A percentile compares a stretch with the other conserved stretches of the same genome.
Evolutionary conservation across 2,329 filamentous ascomycete species (phyloP).

Genomic region (Coleophoma eucalyptorum): DNA sequence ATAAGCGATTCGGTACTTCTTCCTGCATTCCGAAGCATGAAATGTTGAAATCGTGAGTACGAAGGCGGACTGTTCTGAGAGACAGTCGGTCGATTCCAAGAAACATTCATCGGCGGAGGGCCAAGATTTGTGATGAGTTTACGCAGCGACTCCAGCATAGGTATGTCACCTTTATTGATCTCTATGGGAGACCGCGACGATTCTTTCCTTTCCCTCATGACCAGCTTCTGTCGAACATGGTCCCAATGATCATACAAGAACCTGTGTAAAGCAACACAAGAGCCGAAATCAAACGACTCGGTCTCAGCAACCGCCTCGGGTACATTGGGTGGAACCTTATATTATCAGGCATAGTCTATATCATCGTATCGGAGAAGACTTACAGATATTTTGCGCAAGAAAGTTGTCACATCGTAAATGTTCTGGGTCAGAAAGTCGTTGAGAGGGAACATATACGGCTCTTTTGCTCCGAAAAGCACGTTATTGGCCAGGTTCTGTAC

Average conservation of each 20-base stretch:
- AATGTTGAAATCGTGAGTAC: constrained; percentile 68
- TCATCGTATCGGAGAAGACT: constrained; percentile 20
- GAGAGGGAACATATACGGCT: constrained; percentile 68
- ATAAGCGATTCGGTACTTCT: constrained; percentile 61
- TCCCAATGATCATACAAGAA: constrained; percentile 73
- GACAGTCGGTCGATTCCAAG: constrained; percentile 66
- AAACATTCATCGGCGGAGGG: constrained; percentile 63
- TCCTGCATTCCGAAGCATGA: constrained; percentile 68
- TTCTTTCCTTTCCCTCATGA: constrained; percentile 55
- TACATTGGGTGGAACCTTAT: constrained; percentile 43
- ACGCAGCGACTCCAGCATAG: constrained; percentile 56
- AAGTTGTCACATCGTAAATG: constrained; percentile 64
- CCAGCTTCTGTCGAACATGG: constrained; percentile 60
- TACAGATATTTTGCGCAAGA: constrained; percentile 65
- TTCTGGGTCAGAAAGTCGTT: constrained; percentile 67
- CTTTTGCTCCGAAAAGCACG: constrained; percentile 67
- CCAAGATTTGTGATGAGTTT: constrained; percentile 63
- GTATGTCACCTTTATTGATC: constrained; percentile 45
- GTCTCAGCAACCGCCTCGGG: constrained; percentile 36
- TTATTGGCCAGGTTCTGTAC: constrained; percentile 71
- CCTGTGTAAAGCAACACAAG: constrained; percentile 64
- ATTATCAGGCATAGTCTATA: constrained; percentile 5
- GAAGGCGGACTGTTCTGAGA: constrained; percentile 57
- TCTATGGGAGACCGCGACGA: constrained; percentile 52
- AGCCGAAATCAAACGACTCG: constrained; percentile 65